Base-by-base conservation (phyloP, 2,329 filamentous ascomycete genomes). In the Cercospora sp. region DNA sequence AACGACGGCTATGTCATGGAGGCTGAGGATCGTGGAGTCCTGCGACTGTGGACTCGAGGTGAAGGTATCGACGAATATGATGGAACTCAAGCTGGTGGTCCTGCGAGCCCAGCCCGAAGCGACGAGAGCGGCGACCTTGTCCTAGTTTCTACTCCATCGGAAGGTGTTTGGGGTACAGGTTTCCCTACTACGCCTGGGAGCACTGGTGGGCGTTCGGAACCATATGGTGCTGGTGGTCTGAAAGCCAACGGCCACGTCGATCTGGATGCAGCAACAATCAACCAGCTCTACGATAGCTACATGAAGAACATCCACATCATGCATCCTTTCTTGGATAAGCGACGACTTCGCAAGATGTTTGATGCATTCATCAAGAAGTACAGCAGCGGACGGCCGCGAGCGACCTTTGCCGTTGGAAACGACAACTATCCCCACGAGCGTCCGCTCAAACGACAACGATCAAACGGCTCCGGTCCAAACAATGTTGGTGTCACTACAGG, bases 241-340 rank as follows among this genome's bases (percentile, higher is more conserved):
- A 84, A 84, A 69, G 75, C 79, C 31, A 82, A 84, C 64, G 86
- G 86, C 18, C 80, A 82, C 2, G 77, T 89, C 13, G 85, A 85
- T 62, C 80, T 89, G 13, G 84, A 88, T 68, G 74, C 78, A 0
- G 78, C 80, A 5, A 86, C 84, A 0, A 77, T 89, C 48, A 79
- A 81, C 48, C 79, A 76, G 7, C 81, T 89, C 51, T 82, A 84
- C 67, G 78, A 82, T 3, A 87, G 84, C 70, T 91, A 89, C 73
- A 78, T 89, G 71, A 76, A 82, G 3, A 82, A 89, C 75, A 86
- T 91, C 64, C 87, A 90, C 73, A 84, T 84, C 62, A 79, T 90
- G 65, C 89, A 90, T 76, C 89, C 89, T 0, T 88, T 90, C 72
- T 79, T 91, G 55, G 85, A 89, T 69, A 82, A 84, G 57, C 77